phyloP scores from a whole-genome alignment of 306 rosid genomes.

The Ammopiptanthus mongolicus region DNA sequence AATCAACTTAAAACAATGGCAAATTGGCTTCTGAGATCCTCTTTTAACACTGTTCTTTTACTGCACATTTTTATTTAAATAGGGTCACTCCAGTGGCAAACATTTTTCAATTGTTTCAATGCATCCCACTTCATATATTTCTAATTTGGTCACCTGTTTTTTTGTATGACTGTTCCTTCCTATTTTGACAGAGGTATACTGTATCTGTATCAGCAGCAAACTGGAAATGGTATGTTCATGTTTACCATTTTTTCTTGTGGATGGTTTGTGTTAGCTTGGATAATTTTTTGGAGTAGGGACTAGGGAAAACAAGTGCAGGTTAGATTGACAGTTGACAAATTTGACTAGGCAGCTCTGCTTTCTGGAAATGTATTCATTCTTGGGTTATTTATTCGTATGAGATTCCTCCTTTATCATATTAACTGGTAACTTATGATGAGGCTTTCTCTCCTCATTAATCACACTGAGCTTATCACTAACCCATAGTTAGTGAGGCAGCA shows the following conservation, averaged over 20 bases:
- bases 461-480: neutral
- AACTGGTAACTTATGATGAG: neutral
- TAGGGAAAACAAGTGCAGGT: neutral
- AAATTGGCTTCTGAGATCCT: slow-evolving; percentile 5
- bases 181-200: slow-evolving; percentile 69
- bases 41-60: neutral
- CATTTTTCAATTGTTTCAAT: slow-evolving; percentile 7
- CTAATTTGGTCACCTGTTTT: neutral
- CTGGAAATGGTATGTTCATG: slow-evolving; percentile 74
- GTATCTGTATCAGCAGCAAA: slow-evolving; percentile 58
- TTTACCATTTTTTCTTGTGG: neutral
- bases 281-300: neutral
- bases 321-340: neutral
- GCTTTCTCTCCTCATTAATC: neutral
- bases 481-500: neutral
- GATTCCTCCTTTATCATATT: neutral
- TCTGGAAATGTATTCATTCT: neutral
- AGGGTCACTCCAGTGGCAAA: neutral
- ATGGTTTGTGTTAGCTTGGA: neutral
- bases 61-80: neutral
- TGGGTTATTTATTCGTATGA: neutral
- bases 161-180: slow-evolving; percentile 27
- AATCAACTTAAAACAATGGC: neutral
- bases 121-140: neutral
- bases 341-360: neutral